Conservation (phyloP, 306 rosid species). For the Fragaria ananassa region DNA sequence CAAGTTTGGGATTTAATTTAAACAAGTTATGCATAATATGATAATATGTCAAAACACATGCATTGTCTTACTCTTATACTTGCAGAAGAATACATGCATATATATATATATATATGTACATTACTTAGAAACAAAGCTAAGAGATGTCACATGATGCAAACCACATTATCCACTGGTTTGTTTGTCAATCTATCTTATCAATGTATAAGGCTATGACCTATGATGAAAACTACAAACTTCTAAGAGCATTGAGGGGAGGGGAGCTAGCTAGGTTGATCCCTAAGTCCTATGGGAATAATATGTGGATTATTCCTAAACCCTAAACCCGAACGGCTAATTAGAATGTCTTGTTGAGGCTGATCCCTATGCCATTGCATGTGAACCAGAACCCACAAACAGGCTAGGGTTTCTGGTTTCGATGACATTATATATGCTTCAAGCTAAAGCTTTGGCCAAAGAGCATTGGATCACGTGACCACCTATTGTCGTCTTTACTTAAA, state of each 20-base stretch:
- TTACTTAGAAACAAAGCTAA: background rate
- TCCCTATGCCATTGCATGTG: slow-evolving; percentile 22
- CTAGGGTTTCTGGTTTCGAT: background rate
- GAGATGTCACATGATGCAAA: slow-evolving; percentile 3
- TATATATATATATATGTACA: background rate
- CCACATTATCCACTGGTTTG: slow-evolving; percentile 1
- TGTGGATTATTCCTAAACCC: background rate
- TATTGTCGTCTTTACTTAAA: slow-evolving; percentile 42
- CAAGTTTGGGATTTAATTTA: background rate
- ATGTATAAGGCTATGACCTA: background rate
- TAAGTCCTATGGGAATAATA: background rate
- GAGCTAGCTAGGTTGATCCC: background rate
- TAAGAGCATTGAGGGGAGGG: background rate
- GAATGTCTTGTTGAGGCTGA: slow-evolving; percentile 27
- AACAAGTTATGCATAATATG: background rate
- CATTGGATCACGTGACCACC: slow-evolving; percentile 49
- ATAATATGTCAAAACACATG: background rate
- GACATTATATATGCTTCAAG: slow-evolving; percentile 20
- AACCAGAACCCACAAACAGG: background rate
- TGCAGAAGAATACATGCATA: background rate
- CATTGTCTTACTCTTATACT: background rate
- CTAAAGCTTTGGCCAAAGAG: slow-evolving; percentile 15
- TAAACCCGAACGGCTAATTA: background rate
- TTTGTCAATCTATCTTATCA: background rate
- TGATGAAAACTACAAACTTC: background rate